Conservation (phyloP, 2,329 filamentous ascomycete species). For the Fusarium compactum region DNA sequence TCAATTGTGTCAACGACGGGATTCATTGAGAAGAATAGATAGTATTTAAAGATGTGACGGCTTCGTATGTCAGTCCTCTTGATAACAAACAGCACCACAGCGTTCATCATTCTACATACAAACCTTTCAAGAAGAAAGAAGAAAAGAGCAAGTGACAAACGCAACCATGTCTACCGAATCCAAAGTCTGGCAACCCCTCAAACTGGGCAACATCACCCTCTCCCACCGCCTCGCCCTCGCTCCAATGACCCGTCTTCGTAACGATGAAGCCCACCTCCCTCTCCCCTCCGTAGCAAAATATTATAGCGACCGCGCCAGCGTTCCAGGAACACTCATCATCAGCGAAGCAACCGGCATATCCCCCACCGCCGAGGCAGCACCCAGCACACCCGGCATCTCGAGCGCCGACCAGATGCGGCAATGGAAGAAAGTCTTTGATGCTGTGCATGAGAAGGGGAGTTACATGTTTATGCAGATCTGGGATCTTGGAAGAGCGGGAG, state of each 20-base stretch:
- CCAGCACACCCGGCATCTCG: slow-evolving; percentile 68
- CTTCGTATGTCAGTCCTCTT: accelerated
- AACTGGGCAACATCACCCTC: slow-evolving; percentile 54
- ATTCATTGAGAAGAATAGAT: too few relatives aligned
- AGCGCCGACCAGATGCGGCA: slow-evolving; percentile 66
- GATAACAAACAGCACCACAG: not conserved
- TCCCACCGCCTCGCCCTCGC: slow-evolving; percentile 64
- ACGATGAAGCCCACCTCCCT: slow-evolving; percentile 53
- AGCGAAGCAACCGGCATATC: slow-evolving; percentile 61
- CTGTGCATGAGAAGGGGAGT: slow-evolving; percentile 71
- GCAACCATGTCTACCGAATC: slow-evolving; percentile 26
- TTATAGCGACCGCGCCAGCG: slow-evolving; percentile 59
- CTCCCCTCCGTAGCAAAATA: slow-evolving; percentile 53
- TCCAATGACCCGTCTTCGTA: slow-evolving; percentile 67
- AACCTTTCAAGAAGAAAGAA: too few relatives aligned
- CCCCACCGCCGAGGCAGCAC: slow-evolving; percentile 39
- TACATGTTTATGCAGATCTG: slow-evolving; percentile 75
- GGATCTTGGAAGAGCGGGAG: slow-evolving; percentile 67
- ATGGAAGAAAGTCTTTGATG: slow-evolving; percentile 71
- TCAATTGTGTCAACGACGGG: not conserved
- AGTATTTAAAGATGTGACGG: not conserved
- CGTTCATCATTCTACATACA: accelerated
- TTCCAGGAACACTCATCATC: slow-evolving; percentile 59
- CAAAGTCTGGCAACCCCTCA: slow-evolving; percentile 53
- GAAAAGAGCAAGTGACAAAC: accelerated